These are phyloP conservation scores for Cyclocybe aegerita DNA, from an alignment of 768 basidiomycete species.

Conservation along the genomic window DNA sequence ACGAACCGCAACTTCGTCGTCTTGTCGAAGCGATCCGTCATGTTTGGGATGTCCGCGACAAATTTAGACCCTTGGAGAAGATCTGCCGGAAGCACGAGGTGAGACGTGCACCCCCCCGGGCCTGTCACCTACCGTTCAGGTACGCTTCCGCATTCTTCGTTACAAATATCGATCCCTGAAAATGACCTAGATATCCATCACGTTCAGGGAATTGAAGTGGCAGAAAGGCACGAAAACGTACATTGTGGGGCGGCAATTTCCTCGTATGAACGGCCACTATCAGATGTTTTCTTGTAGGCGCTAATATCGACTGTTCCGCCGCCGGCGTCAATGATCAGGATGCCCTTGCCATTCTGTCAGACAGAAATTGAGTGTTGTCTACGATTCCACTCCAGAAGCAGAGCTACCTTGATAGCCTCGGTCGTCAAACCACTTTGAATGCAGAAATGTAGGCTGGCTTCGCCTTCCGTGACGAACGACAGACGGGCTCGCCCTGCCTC, in stretches of 20 bases:
- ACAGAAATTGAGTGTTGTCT: background rate
- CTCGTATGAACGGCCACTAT: conserved; percentile 30
- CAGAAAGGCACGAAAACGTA: conserved; percentile 13
- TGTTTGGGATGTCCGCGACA: conserved; percentile 35
- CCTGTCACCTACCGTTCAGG: conserved; percentile 31
- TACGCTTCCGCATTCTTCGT: conserved; percentile 36
- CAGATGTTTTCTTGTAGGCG: conserved; percentile 42
- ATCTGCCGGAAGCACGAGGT: conserved; percentile 19
- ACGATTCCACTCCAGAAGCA: background rate
- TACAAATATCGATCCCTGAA: conserved; percentile 51
- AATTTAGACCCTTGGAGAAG: conserved; percentile 38
- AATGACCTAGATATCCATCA: conserved; percentile 14
- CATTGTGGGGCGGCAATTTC: conserved; percentile 49
- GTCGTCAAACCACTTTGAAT: conserved; percentile 43
- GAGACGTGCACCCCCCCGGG: background rate
- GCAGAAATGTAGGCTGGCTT: conserved; percentile 61
- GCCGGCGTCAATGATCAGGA: conserved; percentile 60
- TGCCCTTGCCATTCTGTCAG: conserved; percentile 40
- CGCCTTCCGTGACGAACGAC: conserved; percentile 62
- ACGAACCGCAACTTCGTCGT: conserved; percentile 43
- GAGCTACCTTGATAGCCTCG: conserved; percentile 30
- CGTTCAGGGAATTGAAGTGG: background rate
- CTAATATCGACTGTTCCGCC: conserved; percentile 66
- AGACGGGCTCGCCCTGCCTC: conserved; percentile 39
- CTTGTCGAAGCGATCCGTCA: conserved; percentile 42